Conservation (phyloP, 257 asterid species). For the Paulownia fortunei region DNA sequence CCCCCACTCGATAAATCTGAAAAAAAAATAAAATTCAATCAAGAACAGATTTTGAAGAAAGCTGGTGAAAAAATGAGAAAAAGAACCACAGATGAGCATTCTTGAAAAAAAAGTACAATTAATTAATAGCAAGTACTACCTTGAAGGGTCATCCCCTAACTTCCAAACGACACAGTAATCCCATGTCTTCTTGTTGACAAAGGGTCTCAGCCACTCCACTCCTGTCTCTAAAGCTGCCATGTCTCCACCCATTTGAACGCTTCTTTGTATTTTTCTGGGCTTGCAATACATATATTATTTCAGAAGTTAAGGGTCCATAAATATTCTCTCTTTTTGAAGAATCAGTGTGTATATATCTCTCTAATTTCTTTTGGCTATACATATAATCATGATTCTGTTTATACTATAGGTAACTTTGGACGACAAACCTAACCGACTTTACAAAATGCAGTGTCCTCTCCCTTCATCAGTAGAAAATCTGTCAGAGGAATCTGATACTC, state of each 20-base stretch:
- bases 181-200: conserved; percentile 61
- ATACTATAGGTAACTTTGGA: conserved; percentile 27
- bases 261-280: conserved; percentile 43
- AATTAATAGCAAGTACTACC: no score
- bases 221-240: conserved; percentile 54
- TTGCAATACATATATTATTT: neutral
- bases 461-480: conserved; percentile 44
- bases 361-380: neutral
- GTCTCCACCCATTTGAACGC: conserved; percentile 40
- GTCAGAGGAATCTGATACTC: conserved; percentile 59
- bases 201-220: conserved; percentile 63
- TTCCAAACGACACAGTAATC: conserved; percentile 83
- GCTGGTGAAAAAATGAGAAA: neutral
- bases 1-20: conserved; percentile 79
- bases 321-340: conserved; percentile 4
- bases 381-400: conserved; percentile 1
- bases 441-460: conserved; percentile 39
- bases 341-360: neutral
- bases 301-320: conserved; percentile 15
- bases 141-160: conserved; percentile 85
- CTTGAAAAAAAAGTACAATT: neutral
- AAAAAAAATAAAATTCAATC: conserved; percentile 13
- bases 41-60: neutral
- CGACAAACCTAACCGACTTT: conserved; percentile 56
- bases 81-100: neutral